phyloP scores from a whole-genome alignment of 2,329 filamentous ascomycete genomes.

The Penicillium sp. region DNA sequence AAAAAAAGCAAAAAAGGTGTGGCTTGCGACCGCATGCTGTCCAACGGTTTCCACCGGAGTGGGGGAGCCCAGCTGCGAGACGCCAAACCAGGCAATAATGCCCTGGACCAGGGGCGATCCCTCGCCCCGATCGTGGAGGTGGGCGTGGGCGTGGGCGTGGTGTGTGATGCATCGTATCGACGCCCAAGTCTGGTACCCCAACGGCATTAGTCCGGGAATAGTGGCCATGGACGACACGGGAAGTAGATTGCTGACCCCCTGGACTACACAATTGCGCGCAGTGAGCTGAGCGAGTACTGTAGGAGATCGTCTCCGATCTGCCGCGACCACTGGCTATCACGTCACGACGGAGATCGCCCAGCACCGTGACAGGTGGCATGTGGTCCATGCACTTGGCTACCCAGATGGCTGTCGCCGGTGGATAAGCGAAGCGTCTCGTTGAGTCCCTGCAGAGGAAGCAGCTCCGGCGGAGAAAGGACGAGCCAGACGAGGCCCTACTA shows the following conservation, averaged over 20 bases:
- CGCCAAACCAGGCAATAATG: constrained; percentile 18
- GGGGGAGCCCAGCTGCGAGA: constrained; percentile 18
- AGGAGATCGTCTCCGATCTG: constrained; percentile 14
- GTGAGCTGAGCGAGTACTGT: constrained; percentile 10
- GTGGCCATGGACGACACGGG: constrained; percentile 17
- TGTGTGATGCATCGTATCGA: too few species aligned
- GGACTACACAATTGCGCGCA: constrained; percentile 16
- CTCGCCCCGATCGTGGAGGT: constrained; percentile 15
- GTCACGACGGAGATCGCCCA: constrained; percentile 18
- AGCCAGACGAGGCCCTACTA: too few species aligned
- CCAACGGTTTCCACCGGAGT: constrained; percentile 28
- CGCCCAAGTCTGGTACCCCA: constrained; percentile 12
- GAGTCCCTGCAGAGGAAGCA: constrained; percentile 2
- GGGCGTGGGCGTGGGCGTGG: too few species aligned
- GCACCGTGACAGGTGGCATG: constrained; percentile 25
- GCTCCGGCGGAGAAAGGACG: not conserved
- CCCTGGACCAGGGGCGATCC: constrained; percentile 19
- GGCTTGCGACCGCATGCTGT: constrained; percentile 20
- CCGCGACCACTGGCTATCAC: constrained; percentile 8
- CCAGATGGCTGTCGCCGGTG: not conserved
- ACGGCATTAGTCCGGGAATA: constrained; percentile 16
- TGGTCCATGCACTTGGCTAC: constrained; percentile 17
- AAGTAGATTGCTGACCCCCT: constrained; percentile 23
- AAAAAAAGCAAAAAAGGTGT: constrained; percentile 23
- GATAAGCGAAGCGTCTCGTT: constrained; percentile 3